Percentiles rank a stretch among this genome's conserved stretches.
These are phyloP conservation scores for Rhodotorula sp. DNA, from an alignment of 1,284 basidiomycete species.

Conservation along the genomic window DNA sequence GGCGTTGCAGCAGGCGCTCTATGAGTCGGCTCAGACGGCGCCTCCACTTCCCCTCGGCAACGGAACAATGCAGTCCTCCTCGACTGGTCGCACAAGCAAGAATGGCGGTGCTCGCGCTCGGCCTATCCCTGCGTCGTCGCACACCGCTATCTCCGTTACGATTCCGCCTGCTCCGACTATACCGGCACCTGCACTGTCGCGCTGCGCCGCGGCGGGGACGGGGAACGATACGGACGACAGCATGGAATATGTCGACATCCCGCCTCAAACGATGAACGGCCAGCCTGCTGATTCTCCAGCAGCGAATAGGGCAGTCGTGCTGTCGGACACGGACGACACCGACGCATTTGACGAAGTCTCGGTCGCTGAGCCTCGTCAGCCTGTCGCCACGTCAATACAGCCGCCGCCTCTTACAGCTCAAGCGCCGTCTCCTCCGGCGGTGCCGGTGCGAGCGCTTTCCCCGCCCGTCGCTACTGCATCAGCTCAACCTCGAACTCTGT, in stretches of 20 bases:
- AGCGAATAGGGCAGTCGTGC: not conserved
- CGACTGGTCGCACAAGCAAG: not conserved
- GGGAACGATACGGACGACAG: conserved; percentile 26
- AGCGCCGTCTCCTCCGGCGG: not conserved
- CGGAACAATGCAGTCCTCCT: not conserved
- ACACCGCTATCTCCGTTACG: not conserved
- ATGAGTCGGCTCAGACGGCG: conserved; percentile 17
- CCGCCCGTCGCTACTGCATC: not conserved
- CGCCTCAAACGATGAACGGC: not conserved
- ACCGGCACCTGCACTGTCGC: not conserved
- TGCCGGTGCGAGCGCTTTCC: not conserved
- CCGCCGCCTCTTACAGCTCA: not conserved
- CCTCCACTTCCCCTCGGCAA: not conserved
- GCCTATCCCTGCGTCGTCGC: not conserved
- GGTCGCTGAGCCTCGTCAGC: not conserved
- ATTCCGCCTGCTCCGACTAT: not conserved
- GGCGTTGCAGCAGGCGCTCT: conserved; percentile 19
- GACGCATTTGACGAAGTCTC: conserved; percentile 33
- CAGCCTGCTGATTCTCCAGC: not conserved
- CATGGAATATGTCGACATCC: conserved; percentile 32
- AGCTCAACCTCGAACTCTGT: not conserved
- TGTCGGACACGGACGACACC: conserved; percentile 18
- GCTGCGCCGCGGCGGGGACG: not conserved
- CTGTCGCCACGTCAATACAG: not conserved
- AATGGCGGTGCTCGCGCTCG: not conserved